A percentile compares a stretch with the other conserved stretches of the same genome.
Conservation (phyloP, 495 filamentous ascomycete species). For the Penicillium crystallinum region DNA sequence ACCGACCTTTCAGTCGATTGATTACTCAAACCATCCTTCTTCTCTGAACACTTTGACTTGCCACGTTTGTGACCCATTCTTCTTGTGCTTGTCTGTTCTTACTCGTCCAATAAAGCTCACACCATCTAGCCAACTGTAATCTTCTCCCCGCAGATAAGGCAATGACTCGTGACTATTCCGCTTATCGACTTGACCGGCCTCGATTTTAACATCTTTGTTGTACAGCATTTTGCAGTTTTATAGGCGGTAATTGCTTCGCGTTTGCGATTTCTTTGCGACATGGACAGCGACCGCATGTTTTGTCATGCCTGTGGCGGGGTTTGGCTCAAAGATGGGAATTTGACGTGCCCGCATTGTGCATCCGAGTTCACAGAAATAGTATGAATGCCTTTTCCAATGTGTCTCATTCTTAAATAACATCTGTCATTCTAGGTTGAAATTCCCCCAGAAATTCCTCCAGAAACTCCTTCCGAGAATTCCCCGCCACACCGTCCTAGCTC, state of each 20-base stretch:
- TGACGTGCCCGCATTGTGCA: constrained; percentile 71
- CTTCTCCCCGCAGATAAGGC: constrained; percentile 4
- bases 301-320: constrained; percentile 78
- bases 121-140: neutral
- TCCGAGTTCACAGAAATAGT: constrained; percentile 82
- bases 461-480: constrained; percentile 14
- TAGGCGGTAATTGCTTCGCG: neutral
- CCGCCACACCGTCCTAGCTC: constrained; percentile 18
- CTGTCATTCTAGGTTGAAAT: constrained; percentile 28
- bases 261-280: neutral
- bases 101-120: neutral
- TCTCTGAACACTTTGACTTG: neutral
- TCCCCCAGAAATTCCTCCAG: constrained; percentile 29
- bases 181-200: constrained; percentile 1
- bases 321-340: constrained; percentile 66
- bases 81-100: neutral
- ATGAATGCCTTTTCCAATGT: constrained; percentile 6
- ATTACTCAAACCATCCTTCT: neutral
- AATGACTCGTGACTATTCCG: constrained; percentile 1
- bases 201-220: neutral
- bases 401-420: constrained; percentile 30
- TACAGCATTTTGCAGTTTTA: neutral
- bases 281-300: constrained; percentile 59
- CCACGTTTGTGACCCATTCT: neutral
- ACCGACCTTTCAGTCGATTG: neutral